These are phyloP conservation scores for Schrenkiella parvula DNA, from an alignment of 345 rosid genomes.

Conservation along the genomic window DNA sequence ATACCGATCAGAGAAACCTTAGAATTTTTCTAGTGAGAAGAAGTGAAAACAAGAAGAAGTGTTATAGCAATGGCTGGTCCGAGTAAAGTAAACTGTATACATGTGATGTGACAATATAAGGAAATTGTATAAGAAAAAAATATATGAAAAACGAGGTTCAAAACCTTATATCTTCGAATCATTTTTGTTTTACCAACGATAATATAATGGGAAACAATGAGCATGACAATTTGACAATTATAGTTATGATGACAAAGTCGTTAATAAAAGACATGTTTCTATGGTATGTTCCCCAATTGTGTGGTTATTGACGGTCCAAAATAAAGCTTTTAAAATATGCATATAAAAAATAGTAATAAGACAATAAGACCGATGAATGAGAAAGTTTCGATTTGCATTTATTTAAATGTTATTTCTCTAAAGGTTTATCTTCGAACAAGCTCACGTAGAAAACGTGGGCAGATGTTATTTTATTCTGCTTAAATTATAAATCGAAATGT, in stretches of 20 bases:
- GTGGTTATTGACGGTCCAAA: neutral
- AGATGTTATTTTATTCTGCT: conserved; percentile 13
- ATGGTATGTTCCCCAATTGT: neutral
- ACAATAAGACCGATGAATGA: neutral
- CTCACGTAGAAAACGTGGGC: conserved; percentile 23
- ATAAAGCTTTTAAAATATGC: neutral
- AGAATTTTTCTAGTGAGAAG: no score
- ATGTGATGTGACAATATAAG: neutral
- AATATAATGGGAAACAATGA: neutral
- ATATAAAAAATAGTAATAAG: neutral
- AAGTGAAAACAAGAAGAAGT: conserved; percentile 7
- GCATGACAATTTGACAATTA: neutral
- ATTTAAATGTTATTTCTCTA: neutral
- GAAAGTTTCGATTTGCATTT: neutral
- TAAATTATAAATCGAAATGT: neutral
- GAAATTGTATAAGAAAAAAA: neutral
- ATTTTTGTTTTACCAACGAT: neutral
- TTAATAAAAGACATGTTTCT: neutral
- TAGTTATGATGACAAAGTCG: neutral
- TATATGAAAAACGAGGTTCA: neutral
- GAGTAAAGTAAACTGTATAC: neutral
- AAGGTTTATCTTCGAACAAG: neutral
- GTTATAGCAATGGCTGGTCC: neutral
- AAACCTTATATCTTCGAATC: neutral
- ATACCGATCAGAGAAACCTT: no score